phyloP scores from a whole-genome alignment of 2,329 filamentous ascomycete species.

The Ilyonectria sp. region DNA sequence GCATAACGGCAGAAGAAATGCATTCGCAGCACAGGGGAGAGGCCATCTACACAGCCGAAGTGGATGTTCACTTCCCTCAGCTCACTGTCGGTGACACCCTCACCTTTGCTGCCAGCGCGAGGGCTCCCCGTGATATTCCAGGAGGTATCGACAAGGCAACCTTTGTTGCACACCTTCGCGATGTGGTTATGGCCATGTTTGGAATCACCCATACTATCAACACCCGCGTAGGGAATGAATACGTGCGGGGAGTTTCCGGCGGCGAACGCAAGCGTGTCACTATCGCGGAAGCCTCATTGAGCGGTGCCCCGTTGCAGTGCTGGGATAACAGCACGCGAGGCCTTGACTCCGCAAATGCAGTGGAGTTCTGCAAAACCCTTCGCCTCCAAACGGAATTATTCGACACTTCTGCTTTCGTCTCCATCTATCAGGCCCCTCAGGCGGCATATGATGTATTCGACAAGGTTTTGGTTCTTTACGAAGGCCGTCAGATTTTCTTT shows the following conservation, averaged over 20 bases:
- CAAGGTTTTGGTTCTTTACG: slow-evolving; percentile 77
- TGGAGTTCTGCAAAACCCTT: slow-evolving; percentile 76
- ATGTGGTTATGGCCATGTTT: slow-evolving; percentile 80
- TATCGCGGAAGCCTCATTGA: slow-evolving; percentile 53
- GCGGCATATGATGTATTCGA: slow-evolving; percentile 68
- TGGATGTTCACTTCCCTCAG: slow-evolving; percentile 83
- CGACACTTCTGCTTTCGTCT: slow-evolving; percentile 70
- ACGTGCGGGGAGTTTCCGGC: slow-evolving; percentile 70
- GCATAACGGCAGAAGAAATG: slow-evolving; percentile 43
- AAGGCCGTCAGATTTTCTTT: slow-evolving; percentile 75
- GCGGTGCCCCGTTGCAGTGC: slow-evolving; percentile 68
- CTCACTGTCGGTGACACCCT: slow-evolving; percentile 83
- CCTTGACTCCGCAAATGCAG: slow-evolving; percentile 75
- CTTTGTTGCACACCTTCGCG: slow-evolving; percentile 73
- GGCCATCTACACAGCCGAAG: slow-evolving; percentile 86
- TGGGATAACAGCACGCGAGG: slow-evolving; percentile 80
- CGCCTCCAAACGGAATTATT: slow-evolving; percentile 73
- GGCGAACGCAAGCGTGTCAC: slow-evolving; percentile 64
- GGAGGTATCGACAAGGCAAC: slow-evolving; percentile 65
- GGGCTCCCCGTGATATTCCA: slow-evolving; percentile 72
- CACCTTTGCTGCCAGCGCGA: slow-evolving; percentile 79
- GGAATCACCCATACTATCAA: slow-evolving; percentile 79
- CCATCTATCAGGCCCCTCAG: slow-evolving; percentile 74
- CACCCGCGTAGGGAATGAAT: slow-evolving; percentile 79
- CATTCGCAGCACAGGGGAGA: slow-evolving; percentile 71